phyloP scores from a whole-genome alignment of 2,329 filamentous ascomycete species.

The Cercospora sp. region DNA sequence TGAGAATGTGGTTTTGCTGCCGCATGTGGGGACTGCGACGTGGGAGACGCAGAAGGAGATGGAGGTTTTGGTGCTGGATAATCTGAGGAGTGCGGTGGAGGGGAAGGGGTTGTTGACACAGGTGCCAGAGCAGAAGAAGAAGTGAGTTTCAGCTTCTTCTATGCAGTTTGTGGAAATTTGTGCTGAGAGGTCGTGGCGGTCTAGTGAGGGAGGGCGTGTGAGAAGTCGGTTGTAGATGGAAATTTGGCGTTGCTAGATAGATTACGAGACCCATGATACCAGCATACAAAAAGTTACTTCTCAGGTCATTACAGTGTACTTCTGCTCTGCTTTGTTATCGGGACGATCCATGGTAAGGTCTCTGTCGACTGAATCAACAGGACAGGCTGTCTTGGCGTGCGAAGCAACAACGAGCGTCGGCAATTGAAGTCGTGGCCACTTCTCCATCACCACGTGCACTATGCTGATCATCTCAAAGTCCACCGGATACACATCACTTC shows the following conservation, averaged over 20 bases:
- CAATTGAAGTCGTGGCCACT: constrained; percentile 1
- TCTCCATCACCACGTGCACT: neutral
- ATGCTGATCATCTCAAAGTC: neutral
- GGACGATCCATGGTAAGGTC: neutral
- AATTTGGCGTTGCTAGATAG: neutral
- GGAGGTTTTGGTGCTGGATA: constrained; percentile 61
- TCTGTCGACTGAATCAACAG: neutral
- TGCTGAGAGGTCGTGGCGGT: neutral
- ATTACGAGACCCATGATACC: neutral
- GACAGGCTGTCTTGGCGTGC: neutral
- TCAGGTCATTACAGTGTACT: neutral
- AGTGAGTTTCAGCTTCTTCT: neutral
- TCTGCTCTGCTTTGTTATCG: neutral
- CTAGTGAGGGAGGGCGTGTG: neutral
- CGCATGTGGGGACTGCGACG: constrained; percentile 62
- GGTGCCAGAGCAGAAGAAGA: constrained; percentile 60
- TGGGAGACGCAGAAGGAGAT: constrained; percentile 63
- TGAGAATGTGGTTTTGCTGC: constrained; percentile 56
- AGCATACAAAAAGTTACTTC: neutral
- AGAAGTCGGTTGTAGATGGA: neutral
- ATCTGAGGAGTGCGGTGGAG: constrained; percentile 58
- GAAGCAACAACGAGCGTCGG: neutral
- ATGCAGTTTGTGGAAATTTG: neutral
- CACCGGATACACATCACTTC: neutral
- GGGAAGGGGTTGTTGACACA: constrained; percentile 60